Conservation (phyloP, 2,329 filamentous ascomycete genomes). For the Pezicula neosporulosa region DNA sequence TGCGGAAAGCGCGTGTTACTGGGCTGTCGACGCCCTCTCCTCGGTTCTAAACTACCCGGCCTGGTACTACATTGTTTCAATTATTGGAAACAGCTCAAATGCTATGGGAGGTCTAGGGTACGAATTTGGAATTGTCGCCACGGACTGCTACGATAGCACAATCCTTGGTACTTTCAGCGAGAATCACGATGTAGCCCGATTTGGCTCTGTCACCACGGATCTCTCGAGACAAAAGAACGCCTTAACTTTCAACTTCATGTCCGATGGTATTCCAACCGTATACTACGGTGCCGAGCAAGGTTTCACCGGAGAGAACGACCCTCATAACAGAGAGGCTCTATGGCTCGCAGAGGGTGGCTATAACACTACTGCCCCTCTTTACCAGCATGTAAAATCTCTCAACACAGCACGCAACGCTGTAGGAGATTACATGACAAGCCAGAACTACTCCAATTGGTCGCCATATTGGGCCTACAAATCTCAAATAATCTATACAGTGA, state of each 20-base stretch:
- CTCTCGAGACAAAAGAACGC: slow-evolving; percentile 38
- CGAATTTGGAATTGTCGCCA: slow-evolving; percentile 22
- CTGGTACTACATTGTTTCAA: slow-evolving; percentile 39
- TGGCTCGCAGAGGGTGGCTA: slow-evolving; percentile 36
- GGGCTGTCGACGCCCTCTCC: slow-evolving; percentile 5
- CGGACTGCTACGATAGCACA: slow-evolving; percentile 32
- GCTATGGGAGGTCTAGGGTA: slow-evolving; percentile 21
- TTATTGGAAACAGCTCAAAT: slow-evolving; percentile 29
- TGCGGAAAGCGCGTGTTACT: not conserved
- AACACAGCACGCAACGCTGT: slow-evolving; percentile 39
- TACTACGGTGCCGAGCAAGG: slow-evolving; percentile 51
- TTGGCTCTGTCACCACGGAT: slow-evolving; percentile 24
- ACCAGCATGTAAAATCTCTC: slow-evolving; percentile 33
- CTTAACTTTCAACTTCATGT: slow-evolving; percentile 42
- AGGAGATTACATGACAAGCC: slow-evolving; percentile 1
- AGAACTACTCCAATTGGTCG: slow-evolving; percentile 10
- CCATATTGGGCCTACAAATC: slow-evolving; percentile 14
- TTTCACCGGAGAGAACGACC: slow-evolving; percentile 33
- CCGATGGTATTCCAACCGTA: slow-evolving; percentile 47
- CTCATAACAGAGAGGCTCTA: slow-evolving; percentile 39
- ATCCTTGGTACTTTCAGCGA: slow-evolving; percentile 36
- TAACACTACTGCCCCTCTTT: slow-evolving; percentile 32
- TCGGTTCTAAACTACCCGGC: slow-evolving; percentile 21
- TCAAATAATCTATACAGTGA: slow-evolving; percentile 1
- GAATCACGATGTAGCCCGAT: slow-evolving; percentile 39